A percentile compares a stretch with the other conserved stretches of the same genome.
Conservation (phyloP, 2,329 filamentous ascomycete genomes). For the Cytospora chrysosperma region DNA sequence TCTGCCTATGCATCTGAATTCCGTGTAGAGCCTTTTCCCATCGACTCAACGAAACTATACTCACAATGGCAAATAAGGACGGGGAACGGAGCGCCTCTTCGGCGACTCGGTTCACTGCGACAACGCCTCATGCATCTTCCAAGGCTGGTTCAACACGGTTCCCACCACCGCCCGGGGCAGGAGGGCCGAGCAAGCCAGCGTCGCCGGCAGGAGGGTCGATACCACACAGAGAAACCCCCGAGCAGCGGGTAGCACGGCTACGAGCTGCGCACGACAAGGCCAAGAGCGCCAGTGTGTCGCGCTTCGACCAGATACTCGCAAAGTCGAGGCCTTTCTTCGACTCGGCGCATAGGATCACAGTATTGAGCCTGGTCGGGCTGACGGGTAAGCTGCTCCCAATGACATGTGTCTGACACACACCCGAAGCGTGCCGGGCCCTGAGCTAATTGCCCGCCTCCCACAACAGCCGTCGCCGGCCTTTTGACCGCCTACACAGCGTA, state of each 20-base stretch:
- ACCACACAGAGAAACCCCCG: constrained; percentile 55
- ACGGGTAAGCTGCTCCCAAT: constrained; percentile 45
- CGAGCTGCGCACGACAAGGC: constrained; percentile 68
- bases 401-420: background rate
- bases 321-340: constrained; percentile 52
- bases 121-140: constrained; percentile 67
- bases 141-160: constrained; percentile 43
- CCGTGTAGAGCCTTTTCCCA: background rate
- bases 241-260: constrained; percentile 67
- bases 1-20: background rate
- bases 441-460: constrained; percentile 11
- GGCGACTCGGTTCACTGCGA: constrained; percentile 75
- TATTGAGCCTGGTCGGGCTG: constrained; percentile 54
- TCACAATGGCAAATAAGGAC: constrained; percentile 20
- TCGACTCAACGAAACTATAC: background rate
- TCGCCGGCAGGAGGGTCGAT: constrained; percentile 26
- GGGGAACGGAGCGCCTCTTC: constrained; percentile 66
- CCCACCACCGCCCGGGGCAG: constrained; percentile 25
- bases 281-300: constrained; percentile 56
- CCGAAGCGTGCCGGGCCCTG: background rate
- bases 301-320: constrained; percentile 50
- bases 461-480: constrained; percentile 51
- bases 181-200: constrained; percentile 16
- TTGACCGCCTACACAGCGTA: constrained; percentile 58
- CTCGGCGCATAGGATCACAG: constrained; percentile 55